Evolutionary conservation across 495 filamentous ascomycete species (phyloP).

Genomic region (Xanthoparmelia taractica): DNA sequence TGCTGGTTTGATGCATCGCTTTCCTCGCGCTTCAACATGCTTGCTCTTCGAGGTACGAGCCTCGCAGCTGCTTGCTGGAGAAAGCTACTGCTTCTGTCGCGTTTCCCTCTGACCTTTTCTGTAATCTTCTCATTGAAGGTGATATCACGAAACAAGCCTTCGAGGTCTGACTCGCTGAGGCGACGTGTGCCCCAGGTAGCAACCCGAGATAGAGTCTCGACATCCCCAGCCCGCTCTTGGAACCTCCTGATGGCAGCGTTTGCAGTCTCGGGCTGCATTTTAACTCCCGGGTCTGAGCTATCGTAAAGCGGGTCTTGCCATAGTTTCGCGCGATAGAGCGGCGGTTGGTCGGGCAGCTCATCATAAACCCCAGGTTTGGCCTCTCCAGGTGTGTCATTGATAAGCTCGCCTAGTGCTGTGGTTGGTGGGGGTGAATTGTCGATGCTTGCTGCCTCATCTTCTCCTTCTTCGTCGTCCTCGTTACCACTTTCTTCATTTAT

Average conservation of each 20-base stretch:
- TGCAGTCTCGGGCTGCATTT: slow-evolving; percentile 40
- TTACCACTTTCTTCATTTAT: slow-evolving; percentile 42
- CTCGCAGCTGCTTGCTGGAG: slow-evolving; percentile 39
- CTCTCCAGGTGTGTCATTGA: slow-evolving; percentile 30
- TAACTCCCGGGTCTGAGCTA: slow-evolving; percentile 29
- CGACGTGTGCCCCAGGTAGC: slow-evolving; percentile 69
- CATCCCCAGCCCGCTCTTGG: slow-evolving; percentile 36
- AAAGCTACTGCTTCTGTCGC: slow-evolving; percentile 37
- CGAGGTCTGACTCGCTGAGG: slow-evolving; percentile 53
- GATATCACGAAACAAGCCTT: slow-evolving; percentile 56
- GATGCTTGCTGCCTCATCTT: slow-evolving; percentile 26
- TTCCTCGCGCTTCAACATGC: slow-evolving; percentile 41
- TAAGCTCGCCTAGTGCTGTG: slow-evolving; percentile 31
- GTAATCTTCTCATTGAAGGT: slow-evolving; percentile 44
- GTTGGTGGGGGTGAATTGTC: slow-evolving; percentile 31
- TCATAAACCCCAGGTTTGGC: slow-evolving; percentile 22
- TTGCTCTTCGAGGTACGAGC: slow-evolving; percentile 47
- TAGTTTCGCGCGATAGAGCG: slow-evolving; percentile 35
- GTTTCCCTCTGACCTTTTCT: slow-evolving; percentile 32
- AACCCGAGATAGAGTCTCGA: slow-evolving; percentile 50
- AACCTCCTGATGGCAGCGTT: slow-evolving; percentile 41
- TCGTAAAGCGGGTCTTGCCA: slow-evolving; percentile 39
- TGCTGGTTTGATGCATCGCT: slow-evolving; percentile 33
- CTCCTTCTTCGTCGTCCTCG: slow-evolving; percentile 29
- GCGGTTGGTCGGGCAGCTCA: slow-evolving; percentile 24